Conservation (phyloP, 805 yeast species). For the Yamadazyma philogaea region DNA sequence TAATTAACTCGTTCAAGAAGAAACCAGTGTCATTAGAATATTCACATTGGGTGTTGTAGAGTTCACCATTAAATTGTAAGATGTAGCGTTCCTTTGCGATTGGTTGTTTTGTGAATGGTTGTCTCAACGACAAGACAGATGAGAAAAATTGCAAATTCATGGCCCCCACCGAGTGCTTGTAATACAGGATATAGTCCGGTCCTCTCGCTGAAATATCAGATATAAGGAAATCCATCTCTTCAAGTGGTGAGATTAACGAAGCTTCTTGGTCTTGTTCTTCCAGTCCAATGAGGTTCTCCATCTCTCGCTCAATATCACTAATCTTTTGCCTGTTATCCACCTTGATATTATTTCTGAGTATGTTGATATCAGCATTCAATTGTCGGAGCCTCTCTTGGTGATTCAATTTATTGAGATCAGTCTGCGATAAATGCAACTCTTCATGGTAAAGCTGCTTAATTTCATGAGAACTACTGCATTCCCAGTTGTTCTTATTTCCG, state of each 20-base stretch:
- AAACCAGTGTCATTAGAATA: constrained; percentile 58
- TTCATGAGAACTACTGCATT: not conserved
- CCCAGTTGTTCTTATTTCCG: constrained; percentile 1
- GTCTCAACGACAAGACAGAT: constrained; percentile 76
- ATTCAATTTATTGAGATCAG: constrained; percentile 27
- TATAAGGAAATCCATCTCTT: constrained; percentile 31
- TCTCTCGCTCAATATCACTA: constrained; percentile 8
- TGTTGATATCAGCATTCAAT: constrained; percentile 23
- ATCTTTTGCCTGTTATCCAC: constrained; percentile 12
- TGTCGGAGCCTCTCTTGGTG: constrained; percentile 25
- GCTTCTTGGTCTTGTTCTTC: not conserved
- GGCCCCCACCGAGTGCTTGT: constrained; percentile 11
- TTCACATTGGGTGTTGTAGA: constrained; percentile 61
- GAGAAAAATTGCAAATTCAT: constrained; percentile 44
- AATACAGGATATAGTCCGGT: constrained; percentile 47
- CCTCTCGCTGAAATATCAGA: constrained; percentile 59
- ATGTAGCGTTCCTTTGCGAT: constrained; percentile 21
- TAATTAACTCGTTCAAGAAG: constrained; percentile 10
- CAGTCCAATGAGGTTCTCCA: constrained; percentile 6
- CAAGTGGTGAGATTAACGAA: constrained; percentile 1
- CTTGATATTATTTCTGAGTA: constrained; percentile 29
- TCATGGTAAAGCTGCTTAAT: constrained; percentile 5
- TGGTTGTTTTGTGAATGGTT: constrained; percentile 81
- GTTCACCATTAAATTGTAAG: constrained; percentile 88
- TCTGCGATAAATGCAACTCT: constrained; percentile 11